phyloP scores from a whole-genome alignment of 2,329 filamentous ascomycete species.

The Sclerotinia sclerotiorum region DNA sequence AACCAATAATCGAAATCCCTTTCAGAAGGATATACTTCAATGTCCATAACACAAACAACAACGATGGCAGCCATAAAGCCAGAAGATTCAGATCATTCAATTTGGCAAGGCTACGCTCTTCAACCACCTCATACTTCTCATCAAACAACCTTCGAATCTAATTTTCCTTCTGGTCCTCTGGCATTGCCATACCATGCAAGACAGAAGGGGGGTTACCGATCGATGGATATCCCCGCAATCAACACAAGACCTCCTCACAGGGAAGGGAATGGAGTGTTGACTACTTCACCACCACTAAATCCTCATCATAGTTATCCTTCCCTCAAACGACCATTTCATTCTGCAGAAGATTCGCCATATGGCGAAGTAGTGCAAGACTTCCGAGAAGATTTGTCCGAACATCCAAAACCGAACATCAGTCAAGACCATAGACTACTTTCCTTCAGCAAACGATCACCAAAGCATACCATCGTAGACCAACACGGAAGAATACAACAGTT shows the following conservation, averaged over 20 bases:
- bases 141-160: slow-evolving; percentile 35
- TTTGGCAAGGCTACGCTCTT: slow-evolving; percentile 40
- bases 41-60: slow-evolving; percentile 39
- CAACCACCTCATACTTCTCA: slow-evolving; percentile 34
- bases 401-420: slow-evolving; percentile 38
- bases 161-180: slow-evolving; percentile 32
- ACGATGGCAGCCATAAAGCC: slow-evolving; percentile 41
- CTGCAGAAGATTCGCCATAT: slow-evolving; percentile 36
- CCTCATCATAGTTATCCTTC: slow-evolving; percentile 40
- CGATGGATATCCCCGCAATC: slow-evolving; percentile 38
- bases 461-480: slow-evolving; percentile 51
- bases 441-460: slow-evolving; percentile 41
- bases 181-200: slow-evolving; percentile 35
- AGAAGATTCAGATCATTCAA: slow-evolving; percentile 38
- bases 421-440: slow-evolving; percentile 41
- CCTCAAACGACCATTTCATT: slow-evolving; percentile 39
- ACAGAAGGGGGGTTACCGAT: slow-evolving; percentile 37
- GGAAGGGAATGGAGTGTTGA: slow-evolving; percentile 33
- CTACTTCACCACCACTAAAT: slow-evolving; percentile 35
- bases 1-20: slow-evolving; percentile 28
- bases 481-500: slow-evolving; percentile 50
- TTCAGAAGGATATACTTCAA: slow-evolving; percentile 35
- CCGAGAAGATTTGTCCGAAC: slow-evolving; percentile 38
- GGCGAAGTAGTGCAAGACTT: slow-evolving; percentile 36
- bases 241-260: slow-evolving; percentile 31